Evolutionary conservation across 192 early-diverging fungal genomes (phyloP).

Genomic region (Kickxella alabastrina): DNA sequence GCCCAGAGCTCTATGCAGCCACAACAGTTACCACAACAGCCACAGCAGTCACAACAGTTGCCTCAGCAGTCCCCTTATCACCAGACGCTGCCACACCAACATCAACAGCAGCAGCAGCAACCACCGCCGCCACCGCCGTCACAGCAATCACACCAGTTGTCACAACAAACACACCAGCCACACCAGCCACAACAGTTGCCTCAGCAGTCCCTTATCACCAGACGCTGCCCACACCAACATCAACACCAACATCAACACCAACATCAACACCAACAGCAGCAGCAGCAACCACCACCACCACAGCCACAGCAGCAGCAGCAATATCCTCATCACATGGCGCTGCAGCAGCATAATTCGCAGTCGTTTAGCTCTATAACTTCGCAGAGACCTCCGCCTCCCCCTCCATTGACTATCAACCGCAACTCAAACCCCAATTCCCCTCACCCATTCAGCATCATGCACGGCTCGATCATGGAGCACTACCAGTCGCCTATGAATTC

Average conservation of each 20-base stretch:
- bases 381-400: constrained; percentile 21
- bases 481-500: constrained; percentile 41
- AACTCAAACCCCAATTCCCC: constrained; percentile 18
- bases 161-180: neutral
- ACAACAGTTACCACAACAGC: constrained; percentile 18
- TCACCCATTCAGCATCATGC: constrained; percentile 18
- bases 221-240: neutral
- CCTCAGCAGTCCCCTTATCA: neutral
- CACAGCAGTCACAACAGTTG: constrained; percentile 4
- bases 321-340: constrained; percentile 4
- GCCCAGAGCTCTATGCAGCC: constrained; percentile 8
- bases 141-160: constrained; percentile 4
- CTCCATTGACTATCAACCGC: constrained; percentile 15
- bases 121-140: constrained; percentile 6
- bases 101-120: neutral
- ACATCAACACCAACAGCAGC: constrained; percentile 2
- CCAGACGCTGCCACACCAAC: constrained; percentile 6
- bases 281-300: constrained; percentile 10
- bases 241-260: neutral
- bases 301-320: neutral
- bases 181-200: neutral
- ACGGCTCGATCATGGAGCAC: constrained; percentile 22
- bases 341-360: constrained; percentile 2
- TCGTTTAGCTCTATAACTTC: constrained; percentile 7
- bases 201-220: neutral